Percentiles rank a stretch among this genome's conserved stretches.
Evolutionary conservation across 176 grass and related monocot genomes (phyloP).

Genomic region (Bonia amplexicaulis): DNA sequence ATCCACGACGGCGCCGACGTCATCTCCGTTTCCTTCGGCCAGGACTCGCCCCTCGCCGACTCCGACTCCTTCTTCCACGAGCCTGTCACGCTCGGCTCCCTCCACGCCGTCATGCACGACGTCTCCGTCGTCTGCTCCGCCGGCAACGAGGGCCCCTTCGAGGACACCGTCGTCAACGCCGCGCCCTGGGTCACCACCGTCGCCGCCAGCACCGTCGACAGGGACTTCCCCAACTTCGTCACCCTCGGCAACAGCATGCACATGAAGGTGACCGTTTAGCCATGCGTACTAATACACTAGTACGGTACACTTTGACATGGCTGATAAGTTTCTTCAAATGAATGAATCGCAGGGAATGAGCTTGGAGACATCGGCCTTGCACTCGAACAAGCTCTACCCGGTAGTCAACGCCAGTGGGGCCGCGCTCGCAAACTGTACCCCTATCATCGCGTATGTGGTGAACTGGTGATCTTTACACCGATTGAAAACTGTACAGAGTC

Average conservation of each 20-base stretch:
- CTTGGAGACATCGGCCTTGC: conserved; percentile 28
- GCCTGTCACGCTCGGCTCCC: conserved; percentile 50
- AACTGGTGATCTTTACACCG: neutral
- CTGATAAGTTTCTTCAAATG: no score
- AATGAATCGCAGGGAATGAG: conserved; percentile 16
- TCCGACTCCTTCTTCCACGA: conserved; percentile 15
- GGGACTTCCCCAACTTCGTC: conserved; percentile 54
- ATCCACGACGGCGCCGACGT: conserved; percentile 68
- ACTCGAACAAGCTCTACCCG: conserved; percentile 4
- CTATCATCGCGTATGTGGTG: neutral
- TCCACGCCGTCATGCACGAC: conserved; percentile 55
- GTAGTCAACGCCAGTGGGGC: conserved; percentile 29
- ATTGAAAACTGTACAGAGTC: no score
- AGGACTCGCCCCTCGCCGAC: conserved; percentile 1
- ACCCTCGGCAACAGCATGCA: conserved; percentile 44
- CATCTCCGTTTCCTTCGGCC: conserved; percentile 65
- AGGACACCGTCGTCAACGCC: conserved; percentile 41
- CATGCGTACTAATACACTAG: no score
- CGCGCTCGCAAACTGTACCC: neutral
- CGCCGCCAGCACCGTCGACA: conserved; percentile 69
- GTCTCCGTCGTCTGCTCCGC: conserved; percentile 64
- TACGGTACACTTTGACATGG: no score
- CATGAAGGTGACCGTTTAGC: neutral
- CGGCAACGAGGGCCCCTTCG: conserved; percentile 53
- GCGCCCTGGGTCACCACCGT: conserved; percentile 82